Base-by-base conservation (phyloP, 192 early-diverging fungal species). In the Backusella mclennaniae region DNA sequence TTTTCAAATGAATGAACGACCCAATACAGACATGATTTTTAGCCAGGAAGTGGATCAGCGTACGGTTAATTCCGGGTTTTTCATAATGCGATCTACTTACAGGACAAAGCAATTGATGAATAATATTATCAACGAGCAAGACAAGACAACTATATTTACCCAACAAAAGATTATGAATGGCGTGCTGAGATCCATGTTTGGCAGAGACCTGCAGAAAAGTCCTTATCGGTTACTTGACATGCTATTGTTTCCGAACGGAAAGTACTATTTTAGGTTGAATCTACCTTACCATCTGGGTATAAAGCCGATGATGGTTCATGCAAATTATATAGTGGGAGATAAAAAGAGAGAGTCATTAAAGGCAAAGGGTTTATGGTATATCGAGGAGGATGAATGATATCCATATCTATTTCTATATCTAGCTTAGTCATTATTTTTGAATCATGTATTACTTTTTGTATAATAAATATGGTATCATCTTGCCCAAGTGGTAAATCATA, bases 221-320 rank as follows among this genome's bases (percentile, higher is more conserved):
- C 56, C 44, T 17, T 70, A 76, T 29, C 76, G 73, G 0, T 31
- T 80, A 15, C 63, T 84, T 31, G 79, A 80, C 59, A 39, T 84
- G 15, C 1, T 66, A 29, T 53, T 84, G 23, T 84, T 84, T 41
- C 78, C 79, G 4, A 76, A 84, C 42, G 82, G 79, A 4, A 69
- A 77, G 21, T 46, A 75, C 29, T 83, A 80, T 49, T 84, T 80
- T 73, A 79, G 76, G 35, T 26, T 63, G 35, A 12, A 83, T 7
- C 36, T 78, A 7, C 79, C 78, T 0, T 29, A 41, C 6, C 69
- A 76, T 19, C 73, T 69, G 29, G 76, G 66, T 0, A 71, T 84
- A 53, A 56, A 77, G 1, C 79, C 82, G 3, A 78, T 80, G 76
- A 84, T 84, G 15, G 82, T 84, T 1, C 79, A 84, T 72, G 82